Conservation (phyloP, 495 filamentous ascomycete genomes). For the Daldinia caldariorum region DNA sequence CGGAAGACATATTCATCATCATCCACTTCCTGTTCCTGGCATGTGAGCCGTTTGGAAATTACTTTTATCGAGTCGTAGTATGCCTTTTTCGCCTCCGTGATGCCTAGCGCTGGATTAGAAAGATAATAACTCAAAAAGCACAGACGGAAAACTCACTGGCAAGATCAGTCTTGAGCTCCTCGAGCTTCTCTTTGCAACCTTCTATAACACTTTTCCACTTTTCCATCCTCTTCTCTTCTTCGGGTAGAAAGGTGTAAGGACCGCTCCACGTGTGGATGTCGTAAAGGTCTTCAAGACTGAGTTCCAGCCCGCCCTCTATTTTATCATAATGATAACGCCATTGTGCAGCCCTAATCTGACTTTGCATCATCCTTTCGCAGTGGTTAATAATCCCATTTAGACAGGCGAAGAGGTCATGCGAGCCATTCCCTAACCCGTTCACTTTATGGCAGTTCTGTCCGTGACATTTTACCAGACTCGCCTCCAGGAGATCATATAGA, state of each 20-base stretch:
- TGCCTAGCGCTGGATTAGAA: slow-evolving; percentile 43
- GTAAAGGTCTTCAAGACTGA: slow-evolving; percentile 43
- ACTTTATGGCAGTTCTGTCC: slow-evolving; percentile 39
- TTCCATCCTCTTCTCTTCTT: slow-evolving; percentile 37
- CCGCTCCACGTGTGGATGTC: slow-evolving; percentile 43
- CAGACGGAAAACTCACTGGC: slow-evolving; percentile 25
- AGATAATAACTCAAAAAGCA: neutral
- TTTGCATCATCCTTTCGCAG: slow-evolving; percentile 34
- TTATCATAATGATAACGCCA: slow-evolving; percentile 39
- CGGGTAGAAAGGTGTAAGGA: slow-evolving; percentile 33
- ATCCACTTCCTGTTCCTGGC: slow-evolving; percentile 44
- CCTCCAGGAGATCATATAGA: slow-evolving; percentile 16
- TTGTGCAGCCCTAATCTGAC: slow-evolving; percentile 39
- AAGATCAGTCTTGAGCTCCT: slow-evolving; percentile 23
- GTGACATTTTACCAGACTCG: slow-evolving; percentile 21
- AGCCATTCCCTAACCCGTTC: slow-evolving; percentile 28
- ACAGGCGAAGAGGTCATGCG: slow-evolving; percentile 39
- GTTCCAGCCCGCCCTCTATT: slow-evolving; percentile 22
- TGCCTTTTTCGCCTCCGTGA: slow-evolving; percentile 28
- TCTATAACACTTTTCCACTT: slow-evolving; percentile 34
- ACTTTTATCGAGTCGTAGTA: slow-evolving; percentile 29
- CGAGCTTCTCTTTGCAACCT: slow-evolving; percentile 28
- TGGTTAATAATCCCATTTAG: slow-evolving; percentile 35
- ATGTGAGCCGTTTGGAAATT: slow-evolving; percentile 50
- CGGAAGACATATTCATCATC: slow-evolving; percentile 44